phyloP scores from a whole-genome alignment of 2,329 filamentous ascomycete genomes.

The Davidsoniella virescens region DNA sequence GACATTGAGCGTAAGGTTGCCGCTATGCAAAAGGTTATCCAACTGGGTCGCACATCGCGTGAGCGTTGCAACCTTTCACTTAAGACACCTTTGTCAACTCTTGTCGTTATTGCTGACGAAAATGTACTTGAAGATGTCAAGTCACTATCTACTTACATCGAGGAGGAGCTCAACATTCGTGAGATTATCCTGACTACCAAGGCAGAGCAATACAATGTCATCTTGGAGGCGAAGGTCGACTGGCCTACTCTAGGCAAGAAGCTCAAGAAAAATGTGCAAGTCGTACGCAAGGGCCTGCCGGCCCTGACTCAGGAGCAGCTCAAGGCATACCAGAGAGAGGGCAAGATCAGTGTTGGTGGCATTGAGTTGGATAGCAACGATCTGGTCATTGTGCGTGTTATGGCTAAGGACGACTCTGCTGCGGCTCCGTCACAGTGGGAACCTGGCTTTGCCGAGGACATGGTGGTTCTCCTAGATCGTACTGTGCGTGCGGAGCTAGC shows the following conservation, averaged over 20 bases:
- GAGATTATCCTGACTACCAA: slow-evolving; percentile 67
- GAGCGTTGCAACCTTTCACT: slow-evolving; percentile 63
- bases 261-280: slow-evolving; percentile 73
- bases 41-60: slow-evolving; percentile 62
- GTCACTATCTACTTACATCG: slow-evolving; percentile 63
- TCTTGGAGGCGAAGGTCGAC: slow-evolving; percentile 68
- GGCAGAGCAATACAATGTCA: slow-evolving; percentile 68
- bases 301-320: slow-evolving; percentile 61
- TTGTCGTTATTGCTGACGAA: slow-evolving; percentile 69
- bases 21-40: slow-evolving; percentile 81
- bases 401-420: slow-evolving; percentile 3
- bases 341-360: slow-evolving; percentile 67
- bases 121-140: slow-evolving; percentile 59
- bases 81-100: slow-evolving; percentile 68
- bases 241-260: slow-evolving; percentile 85
- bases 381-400: slow-evolving; percentile 31
- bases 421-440: slow-evolving; percentile 15
- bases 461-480: slow-evolving; percentile 79
- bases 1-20: slow-evolving; percentile 63
- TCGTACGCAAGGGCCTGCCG: slow-evolving; percentile 71
- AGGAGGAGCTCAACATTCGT: slow-evolving; percentile 70
- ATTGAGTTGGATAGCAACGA: slow-evolving; percentile 73
- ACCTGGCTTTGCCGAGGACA: slow-evolving; percentile 21
- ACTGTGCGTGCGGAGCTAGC: slow-evolving; percentile 71
- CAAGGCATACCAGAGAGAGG: slow-evolving; percentile 56